Conservation (phyloP, 1,139 yeast genomes). For the Kodamaea ohmeri region DNA sequence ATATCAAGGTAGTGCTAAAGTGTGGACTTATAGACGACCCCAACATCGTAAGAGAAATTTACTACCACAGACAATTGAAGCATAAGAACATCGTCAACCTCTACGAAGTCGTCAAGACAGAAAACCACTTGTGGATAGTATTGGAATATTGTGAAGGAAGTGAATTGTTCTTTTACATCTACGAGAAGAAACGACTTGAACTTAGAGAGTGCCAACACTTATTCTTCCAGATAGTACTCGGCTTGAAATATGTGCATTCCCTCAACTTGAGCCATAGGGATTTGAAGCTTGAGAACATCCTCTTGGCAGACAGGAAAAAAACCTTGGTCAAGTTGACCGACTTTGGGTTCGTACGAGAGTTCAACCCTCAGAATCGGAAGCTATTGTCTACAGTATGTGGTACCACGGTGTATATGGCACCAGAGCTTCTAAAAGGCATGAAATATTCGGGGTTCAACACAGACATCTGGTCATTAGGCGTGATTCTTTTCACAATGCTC, state of each 20-base stretch:
- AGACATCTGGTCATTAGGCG: conserved; percentile 92
- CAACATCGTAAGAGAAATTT: conserved; percentile 87
- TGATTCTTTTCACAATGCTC: conserved; percentile 84
- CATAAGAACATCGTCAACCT: conserved; percentile 83
- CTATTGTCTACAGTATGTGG: conserved; percentile 86
- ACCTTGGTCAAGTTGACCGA: conserved; percentile 71
- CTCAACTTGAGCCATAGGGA: conserved; percentile 87
- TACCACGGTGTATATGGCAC: conserved; percentile 95
- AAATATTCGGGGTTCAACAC: conserved; percentile 79
- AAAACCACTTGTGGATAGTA: conserved; percentile 78
- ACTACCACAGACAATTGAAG: conserved; percentile 78
- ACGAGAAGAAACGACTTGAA: conserved; percentile 54
- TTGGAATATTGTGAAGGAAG: conserved; percentile 89
- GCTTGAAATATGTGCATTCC: conserved; percentile 81
- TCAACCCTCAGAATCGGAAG: conserved; percentile 46
- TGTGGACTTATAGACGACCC: conserved; percentile 83
- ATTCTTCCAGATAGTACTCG: conserved; percentile 78
- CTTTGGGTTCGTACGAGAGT: conserved; percentile 91
- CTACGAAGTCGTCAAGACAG: conserved; percentile 84
- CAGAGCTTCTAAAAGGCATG: conserved; percentile 69
- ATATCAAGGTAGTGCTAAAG: conserved; percentile 77
- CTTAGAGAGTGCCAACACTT: conserved; percentile 54
- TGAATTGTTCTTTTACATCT: conserved; percentile 74
- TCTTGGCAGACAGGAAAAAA: conserved; percentile 65
- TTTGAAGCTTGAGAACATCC: conserved; percentile 79